These are phyloP conservation scores for Panaeolus cyanescens DNA, from an alignment of 768 basidiomycete genomes.

Conservation along the genomic window DNA sequence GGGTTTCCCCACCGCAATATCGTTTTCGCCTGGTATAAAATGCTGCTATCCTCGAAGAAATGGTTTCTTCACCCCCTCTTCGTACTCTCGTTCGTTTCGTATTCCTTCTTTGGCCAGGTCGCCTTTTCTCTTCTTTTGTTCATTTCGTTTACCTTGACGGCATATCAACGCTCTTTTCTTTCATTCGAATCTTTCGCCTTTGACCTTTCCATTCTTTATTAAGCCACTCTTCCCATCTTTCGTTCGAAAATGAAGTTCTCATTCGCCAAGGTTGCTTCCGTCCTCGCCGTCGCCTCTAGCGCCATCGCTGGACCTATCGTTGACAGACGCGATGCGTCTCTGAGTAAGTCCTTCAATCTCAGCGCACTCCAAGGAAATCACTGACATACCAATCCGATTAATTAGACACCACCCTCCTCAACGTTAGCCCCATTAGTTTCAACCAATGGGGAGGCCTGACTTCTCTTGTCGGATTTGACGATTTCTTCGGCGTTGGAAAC, in stretches of 20 bases:
- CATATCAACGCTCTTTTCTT: constrained; percentile 9
- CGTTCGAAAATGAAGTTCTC: constrained; percentile 15
- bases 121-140: constrained; percentile 11
- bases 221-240: constrained; percentile 3
- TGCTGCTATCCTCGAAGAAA: neutral
- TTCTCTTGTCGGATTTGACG: constrained; percentile 33
- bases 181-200: neutral
- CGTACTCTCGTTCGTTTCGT: constrained; percentile 8
- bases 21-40: constrained; percentile 10
- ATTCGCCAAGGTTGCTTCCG: constrained; percentile 11
- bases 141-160: constrained; percentile 9
- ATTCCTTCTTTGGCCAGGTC: constrained; percentile 19
- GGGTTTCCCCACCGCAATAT: neutral
- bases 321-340: constrained; percentile 7
- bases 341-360: constrained; percentile 3
- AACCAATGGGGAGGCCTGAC: constrained; percentile 35
- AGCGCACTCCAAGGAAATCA: neutral
- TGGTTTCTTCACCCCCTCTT: constrained; percentile 8
- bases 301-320: constrained; percentile 13
- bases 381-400: neutral
- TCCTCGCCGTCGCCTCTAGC: constrained; percentile 10
- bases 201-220: constrained; percentile 4
- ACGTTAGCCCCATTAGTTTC: constrained; percentile 23
- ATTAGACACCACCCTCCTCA: neutral
- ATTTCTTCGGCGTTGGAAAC: constrained; percentile 40